Conservation (phyloP, 257 asterid species). For the Nicotiana attenuata region DNA sequence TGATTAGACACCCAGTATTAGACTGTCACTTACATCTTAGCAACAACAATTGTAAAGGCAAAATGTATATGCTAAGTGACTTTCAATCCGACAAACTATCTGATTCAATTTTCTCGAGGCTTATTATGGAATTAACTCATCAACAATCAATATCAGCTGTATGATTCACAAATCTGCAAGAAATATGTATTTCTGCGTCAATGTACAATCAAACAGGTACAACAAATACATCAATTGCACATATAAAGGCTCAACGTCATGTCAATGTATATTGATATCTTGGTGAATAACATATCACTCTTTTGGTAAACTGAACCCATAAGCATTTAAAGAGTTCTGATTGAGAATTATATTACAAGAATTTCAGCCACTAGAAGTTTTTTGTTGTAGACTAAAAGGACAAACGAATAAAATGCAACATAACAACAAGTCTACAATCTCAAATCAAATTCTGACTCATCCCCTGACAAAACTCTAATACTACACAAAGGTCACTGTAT, state of each 20-base stretch:
- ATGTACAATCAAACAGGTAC: background rate
- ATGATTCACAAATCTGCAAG: slow-evolving; percentile 12
- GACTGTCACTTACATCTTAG: slow-evolving; percentile 23
- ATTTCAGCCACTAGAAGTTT: background rate
- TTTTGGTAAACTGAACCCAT: background rate
- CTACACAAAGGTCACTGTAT: background rate
- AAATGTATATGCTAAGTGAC: background rate
- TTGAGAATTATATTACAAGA: background rate
- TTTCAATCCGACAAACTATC: background rate
- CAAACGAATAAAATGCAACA: background rate
- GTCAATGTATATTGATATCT: background rate
- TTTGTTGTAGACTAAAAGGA: background rate
- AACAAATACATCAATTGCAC: background rate
- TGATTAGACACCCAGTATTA: slow-evolving; percentile 45
- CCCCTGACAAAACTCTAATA: background rate
- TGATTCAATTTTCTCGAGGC: background rate
- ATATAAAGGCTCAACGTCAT: background rate
- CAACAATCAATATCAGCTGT: background rate
- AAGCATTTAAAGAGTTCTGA: background rate
- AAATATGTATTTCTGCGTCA: background rate
- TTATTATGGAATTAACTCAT: background rate
- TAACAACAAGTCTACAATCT: background rate
- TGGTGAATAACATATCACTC: background rate
- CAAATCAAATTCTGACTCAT: background rate
- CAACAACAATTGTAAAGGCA: slow-evolving; percentile 8